phyloP scores from a whole-genome alignment of 768 basidiomycete species.

The Auricularia heimuer region DNA sequence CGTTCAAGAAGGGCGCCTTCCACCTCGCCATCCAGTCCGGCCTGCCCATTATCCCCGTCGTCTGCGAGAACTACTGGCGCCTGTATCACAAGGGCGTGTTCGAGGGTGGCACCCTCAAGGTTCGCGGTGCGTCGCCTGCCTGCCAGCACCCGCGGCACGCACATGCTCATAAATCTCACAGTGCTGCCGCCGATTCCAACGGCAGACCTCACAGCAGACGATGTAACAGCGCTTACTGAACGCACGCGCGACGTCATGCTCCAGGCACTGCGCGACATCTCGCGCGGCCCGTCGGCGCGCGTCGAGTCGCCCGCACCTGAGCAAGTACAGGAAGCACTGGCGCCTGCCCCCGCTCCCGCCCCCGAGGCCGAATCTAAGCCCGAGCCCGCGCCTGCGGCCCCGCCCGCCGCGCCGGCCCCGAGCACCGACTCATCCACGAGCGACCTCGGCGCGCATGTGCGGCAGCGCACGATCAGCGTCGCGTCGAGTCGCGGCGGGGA shows the following conservation, averaged over 20 bases:
- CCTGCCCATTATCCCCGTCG: slow-evolving; percentile 84
- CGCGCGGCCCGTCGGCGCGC: slow-evolving; percentile 35
- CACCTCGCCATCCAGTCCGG: slow-evolving; percentile 88
- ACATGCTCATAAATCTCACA: slow-evolving; percentile 21
- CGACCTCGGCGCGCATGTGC: slow-evolving; percentile 6
- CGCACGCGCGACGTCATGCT: slow-evolving; percentile 77
- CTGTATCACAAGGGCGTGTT: slow-evolving; percentile 74
- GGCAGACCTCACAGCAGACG: slow-evolving; percentile 52
- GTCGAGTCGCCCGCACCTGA: not conserved
- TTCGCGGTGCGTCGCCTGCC: slow-evolving; percentile 53
- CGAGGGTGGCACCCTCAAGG: slow-evolving; percentile 62
- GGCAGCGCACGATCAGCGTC: slow-evolving; percentile 4
- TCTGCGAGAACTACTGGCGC: slow-evolving; percentile 89
- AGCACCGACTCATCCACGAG: not conserved
- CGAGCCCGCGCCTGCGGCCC: slow-evolving; percentile 1
- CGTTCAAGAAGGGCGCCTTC: slow-evolving; percentile 98
- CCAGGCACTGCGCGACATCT: slow-evolving; percentile 65
- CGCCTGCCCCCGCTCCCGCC: not conserved
- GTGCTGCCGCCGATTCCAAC: slow-evolving; percentile 90
- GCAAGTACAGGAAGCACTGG: not conserved
- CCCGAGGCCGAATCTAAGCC: slow-evolving; percentile 16
- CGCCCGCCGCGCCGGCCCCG: not conserved
- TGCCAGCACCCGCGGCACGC: not conserved
- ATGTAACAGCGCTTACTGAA: slow-evolving; percentile 56
- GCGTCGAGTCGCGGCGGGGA: slow-evolving; percentile 45